phyloP scores from a whole-genome alignment of 2,329 filamentous ascomycete genomes.

The Epicoccum nigrum region DNA sequence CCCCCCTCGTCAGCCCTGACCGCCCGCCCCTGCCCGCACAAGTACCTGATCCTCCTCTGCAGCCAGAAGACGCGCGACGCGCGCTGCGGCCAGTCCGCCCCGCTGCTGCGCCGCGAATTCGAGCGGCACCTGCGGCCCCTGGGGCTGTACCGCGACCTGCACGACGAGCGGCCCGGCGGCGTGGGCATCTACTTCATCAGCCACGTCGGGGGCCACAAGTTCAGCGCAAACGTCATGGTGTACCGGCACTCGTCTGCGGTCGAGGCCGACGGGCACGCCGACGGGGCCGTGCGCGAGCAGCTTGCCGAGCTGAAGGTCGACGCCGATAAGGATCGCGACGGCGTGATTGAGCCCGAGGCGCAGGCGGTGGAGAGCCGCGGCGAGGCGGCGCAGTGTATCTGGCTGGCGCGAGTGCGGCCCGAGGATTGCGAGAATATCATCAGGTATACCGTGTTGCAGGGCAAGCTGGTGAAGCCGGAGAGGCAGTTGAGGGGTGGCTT shows the following conservation, averaged over 20 bases:
- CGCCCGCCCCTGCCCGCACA: conserved; percentile 76
- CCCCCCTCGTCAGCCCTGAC: conserved; percentile 52
- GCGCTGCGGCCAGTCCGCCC: conserved; percentile 91
- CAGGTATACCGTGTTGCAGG: conserved; percentile 85
- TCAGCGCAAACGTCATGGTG: conserved; percentile 90
- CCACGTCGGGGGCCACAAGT: conserved; percentile 96
- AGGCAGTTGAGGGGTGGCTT: conserved; percentile 88
- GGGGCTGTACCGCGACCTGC: conserved; percentile 82
- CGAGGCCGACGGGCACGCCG: conserved; percentile 25
- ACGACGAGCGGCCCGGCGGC: conserved; percentile 87
- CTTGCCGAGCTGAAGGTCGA: conserved; percentile 48
- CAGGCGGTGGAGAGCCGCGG: conserved; percentile 46
- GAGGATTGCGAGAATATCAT: conserved; percentile 95
- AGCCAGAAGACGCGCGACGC: conserved; percentile 94
- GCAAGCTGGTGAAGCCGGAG: conserved; percentile 90
- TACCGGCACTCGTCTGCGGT: conserved; percentile 66
- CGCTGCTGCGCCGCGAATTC: conserved; percentile 84
- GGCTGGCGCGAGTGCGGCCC: conserved; percentile 82
- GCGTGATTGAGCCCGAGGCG: conserved; percentile 41
- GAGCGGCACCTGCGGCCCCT: conserved; percentile 86
- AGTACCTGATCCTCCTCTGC: conserved; percentile 88
- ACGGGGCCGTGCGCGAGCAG: conserved; percentile 44
- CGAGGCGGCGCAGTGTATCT: conserved; percentile 83
- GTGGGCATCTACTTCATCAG: conserved; percentile 97
- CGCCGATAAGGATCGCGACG: conserved; percentile 46